phyloP scores from a whole-genome alignment of 73 alveolate genomes.

The Tetrahymena elliotti region DNA sequence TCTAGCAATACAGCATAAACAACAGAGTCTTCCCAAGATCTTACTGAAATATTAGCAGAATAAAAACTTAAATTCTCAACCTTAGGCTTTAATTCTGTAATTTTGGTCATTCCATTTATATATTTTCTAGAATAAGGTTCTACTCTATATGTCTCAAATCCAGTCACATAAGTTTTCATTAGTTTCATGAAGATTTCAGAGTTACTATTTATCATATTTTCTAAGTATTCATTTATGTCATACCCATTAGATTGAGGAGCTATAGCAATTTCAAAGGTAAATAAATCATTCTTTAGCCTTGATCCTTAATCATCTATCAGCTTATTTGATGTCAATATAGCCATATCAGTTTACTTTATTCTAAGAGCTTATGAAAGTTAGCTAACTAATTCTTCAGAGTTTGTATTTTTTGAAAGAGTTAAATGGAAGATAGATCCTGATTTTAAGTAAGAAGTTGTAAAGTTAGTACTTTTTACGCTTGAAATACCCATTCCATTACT shows the following conservation, averaged over 20 bases:
- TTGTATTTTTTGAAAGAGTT: not conserved
- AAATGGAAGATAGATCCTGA: not conserved
- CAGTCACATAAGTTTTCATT: not conserved
- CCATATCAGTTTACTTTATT: not conserved
- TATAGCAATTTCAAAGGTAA: not conserved
- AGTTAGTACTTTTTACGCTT: not conserved
- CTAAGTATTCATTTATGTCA: not conserved
- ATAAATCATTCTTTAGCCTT: not conserved
- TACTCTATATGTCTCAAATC: not conserved
- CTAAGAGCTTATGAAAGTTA: not conserved
- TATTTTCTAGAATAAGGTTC: not conserved
- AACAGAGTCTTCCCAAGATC: not conserved
- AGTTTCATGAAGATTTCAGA: not conserved
- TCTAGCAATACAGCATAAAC: not conserved
- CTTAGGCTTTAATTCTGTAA: not conserved
- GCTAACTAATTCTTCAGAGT: not conserved
- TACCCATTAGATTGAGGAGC: not conserved
- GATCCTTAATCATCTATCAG: not conserved
- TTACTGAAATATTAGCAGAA: not conserved
- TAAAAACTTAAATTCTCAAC: not conserved
- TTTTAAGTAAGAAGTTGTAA: not conserved
- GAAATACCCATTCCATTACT: not conserved
- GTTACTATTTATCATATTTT: not conserved
- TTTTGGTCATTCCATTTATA: not conserved
- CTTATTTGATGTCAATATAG: not conserved